Evolutionary conservation across 805 yeast genomes (phyloP).

Genomic region (Candida cerambycidarum): DNA sequence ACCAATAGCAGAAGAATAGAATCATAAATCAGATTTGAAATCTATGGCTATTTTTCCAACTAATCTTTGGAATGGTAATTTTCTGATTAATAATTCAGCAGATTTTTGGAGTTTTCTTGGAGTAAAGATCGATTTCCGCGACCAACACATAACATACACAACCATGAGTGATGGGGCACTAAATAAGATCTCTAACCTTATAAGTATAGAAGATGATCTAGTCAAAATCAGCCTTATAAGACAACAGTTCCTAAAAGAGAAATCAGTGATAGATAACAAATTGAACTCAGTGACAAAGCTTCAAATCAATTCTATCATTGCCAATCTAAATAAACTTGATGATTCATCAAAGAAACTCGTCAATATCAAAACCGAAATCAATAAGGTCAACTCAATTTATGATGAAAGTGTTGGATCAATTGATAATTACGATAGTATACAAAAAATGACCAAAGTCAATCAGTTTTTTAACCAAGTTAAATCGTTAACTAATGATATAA

Average conservation of each 20-base stretch:
- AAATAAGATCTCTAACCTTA: conserved; percentile 37
- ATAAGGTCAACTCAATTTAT: conserved; percentile 49
- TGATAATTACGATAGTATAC: conserved; percentile 65
- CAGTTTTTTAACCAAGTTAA: conserved; percentile 73
- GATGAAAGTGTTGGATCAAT: conserved; percentile 60
- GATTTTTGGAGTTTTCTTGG: too few relatives aligned
- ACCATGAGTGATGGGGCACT: conserved; percentile 43
- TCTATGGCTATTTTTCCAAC: too few relatives aligned
- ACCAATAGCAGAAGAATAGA: too few relatives aligned
- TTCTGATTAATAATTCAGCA: too few relatives aligned
- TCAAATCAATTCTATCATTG: conserved; percentile 57
- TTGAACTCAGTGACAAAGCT: conserved; percentile 67
- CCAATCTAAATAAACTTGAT: conserved; percentile 51
- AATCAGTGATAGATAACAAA: conserved; percentile 72
- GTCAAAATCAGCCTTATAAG: conserved; percentile 52
- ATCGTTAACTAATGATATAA: conserved; percentile 60
- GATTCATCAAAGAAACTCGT: conserved; percentile 37
- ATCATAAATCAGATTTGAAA: too few relatives aligned
- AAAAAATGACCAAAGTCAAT: conserved; percentile 63
- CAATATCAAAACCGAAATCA: conserved; percentile 39
- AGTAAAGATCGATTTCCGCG: too few relatives aligned
- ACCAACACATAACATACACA: not conserved
- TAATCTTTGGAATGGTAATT: too few relatives aligned
- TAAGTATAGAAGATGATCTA: conserved; percentile 52
- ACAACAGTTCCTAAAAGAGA: conserved; percentile 64